Percentiles rank a stretch among this genome's conserved stretches.
Evolutionary conservation across 805 yeast genomes (phyloP).

Genomic region (fission yeast (Schizosaccharomyces pombe)): DNA sequence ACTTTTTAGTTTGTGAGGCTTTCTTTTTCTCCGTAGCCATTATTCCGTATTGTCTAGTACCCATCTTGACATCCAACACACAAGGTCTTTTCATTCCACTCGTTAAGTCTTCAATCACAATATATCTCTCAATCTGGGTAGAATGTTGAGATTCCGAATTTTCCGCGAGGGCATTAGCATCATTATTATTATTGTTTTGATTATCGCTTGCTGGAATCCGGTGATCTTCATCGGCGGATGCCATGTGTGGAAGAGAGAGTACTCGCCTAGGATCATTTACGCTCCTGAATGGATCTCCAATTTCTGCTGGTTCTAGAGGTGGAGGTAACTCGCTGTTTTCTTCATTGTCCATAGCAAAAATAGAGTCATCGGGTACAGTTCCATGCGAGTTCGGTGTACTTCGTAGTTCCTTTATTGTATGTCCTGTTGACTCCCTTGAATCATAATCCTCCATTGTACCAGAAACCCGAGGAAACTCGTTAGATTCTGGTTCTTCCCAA

Average conservation of each 20-base stretch:
- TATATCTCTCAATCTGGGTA: slow-evolving; percentile 46
- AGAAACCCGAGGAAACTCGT: not conserved
- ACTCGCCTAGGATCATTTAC: no score
- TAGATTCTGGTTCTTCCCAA: not conserved
- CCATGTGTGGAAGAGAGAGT: no score
- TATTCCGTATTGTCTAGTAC: slow-evolving; percentile 94
- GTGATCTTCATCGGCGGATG: no score
- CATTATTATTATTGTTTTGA: no score
- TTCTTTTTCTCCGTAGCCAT: slow-evolving; percentile 57
- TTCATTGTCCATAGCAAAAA: not conserved
- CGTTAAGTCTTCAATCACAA: slow-evolving; percentile 74
- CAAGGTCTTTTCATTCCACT: slow-evolving; percentile 64
- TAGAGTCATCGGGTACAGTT: not conserved
- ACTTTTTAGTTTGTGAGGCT: slow-evolving; percentile 57
- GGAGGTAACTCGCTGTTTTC: not conserved
- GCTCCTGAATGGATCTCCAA: no score
- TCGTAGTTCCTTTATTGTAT: not conserved
- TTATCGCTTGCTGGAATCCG: no score
- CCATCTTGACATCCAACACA: slow-evolving; percentile 90
- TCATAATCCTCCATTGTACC: not conserved
- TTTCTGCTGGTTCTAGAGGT: not conserved
- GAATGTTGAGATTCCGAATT: no score
- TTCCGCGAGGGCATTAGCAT: no score
- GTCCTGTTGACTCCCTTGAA: no score
- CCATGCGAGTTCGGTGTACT: not conserved